Evolutionary conservation across 768 basidiomycete genomes (phyloP).

Genomic region (Suillus occidentalis): DNA sequence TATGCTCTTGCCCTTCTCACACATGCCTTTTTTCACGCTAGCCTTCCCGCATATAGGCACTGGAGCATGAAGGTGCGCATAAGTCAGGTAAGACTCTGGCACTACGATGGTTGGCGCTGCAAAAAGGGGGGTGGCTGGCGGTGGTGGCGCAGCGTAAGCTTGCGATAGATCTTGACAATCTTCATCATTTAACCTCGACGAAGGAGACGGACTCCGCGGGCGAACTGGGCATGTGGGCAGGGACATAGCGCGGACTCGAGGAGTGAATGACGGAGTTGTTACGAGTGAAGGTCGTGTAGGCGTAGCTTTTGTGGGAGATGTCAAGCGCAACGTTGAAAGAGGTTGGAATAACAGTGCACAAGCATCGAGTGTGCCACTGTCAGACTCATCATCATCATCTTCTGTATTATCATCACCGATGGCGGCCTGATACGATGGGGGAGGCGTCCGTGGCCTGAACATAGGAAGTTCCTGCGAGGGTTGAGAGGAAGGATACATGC

Average conservation of each 20-base stretch:
- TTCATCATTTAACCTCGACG: conserved; percentile 13
- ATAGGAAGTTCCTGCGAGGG: conserved; percentile 18
- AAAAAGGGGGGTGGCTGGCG: conserved; percentile 27
- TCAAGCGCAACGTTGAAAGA: conserved; percentile 17
- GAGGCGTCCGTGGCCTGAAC: conserved; percentile 26
- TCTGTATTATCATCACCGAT: conserved; percentile 2
- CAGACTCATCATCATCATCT: conserved; percentile 3
- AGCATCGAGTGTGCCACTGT: conserved; percentile 16
- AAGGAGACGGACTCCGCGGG: conserved; percentile 19
- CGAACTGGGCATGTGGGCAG: conserved; percentile 18
- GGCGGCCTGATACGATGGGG: conserved; percentile 24
- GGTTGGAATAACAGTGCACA: conserved; percentile 32
- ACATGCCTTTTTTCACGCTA: neutral
- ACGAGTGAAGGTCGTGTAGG: conserved; percentile 14
- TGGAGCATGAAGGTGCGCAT: conserved; percentile 27
- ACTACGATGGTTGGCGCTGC: conserved; percentile 17
- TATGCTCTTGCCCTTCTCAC: conserved; percentile 11
- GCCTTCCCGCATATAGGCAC: conserved; percentile 10
- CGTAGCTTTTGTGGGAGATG: conserved; percentile 12
- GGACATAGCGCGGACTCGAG: conserved; percentile 28
- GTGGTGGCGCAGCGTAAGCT: conserved; percentile 28
- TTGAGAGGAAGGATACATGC: conserved; percentile 24
- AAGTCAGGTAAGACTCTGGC: conserved; percentile 27
- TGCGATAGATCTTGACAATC: conserved; percentile 30
- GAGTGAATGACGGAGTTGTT: conserved; percentile 14